Evolutionary conservation across 1,284 basidiomycete genomes (phyloP).

Genomic region (Cryptococcus amylolentus): DNA sequence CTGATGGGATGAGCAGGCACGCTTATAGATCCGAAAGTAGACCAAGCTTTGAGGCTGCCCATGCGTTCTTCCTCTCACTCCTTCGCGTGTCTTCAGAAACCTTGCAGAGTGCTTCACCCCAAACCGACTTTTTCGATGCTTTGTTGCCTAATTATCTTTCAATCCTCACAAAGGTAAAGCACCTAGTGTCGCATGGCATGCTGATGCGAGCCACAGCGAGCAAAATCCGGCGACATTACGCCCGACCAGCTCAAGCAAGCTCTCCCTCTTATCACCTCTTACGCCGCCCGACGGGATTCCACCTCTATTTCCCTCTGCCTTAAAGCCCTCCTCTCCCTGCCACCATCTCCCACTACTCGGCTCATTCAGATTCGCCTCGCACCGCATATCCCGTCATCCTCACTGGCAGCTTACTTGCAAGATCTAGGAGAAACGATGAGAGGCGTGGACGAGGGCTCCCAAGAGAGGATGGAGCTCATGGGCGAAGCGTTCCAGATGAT

Average conservation of each 20-base stretch:
- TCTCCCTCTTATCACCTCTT: slow-evolving; percentile 21
- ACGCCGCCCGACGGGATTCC: slow-evolving; percentile 16
- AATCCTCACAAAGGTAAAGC: slow-evolving; percentile 24
- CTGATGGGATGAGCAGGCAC: slow-evolving; percentile 16
- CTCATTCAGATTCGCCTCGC: slow-evolving; percentile 19
- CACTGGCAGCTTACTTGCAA: slow-evolving; percentile 27
- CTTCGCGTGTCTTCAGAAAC: slow-evolving; percentile 16
- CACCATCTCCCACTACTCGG: slow-evolving; percentile 7
- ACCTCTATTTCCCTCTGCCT: slow-evolving; percentile 6
- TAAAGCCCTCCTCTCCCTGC: slow-evolving; percentile 6
- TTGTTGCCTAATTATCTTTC: slow-evolving; percentile 21
- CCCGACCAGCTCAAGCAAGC: slow-evolving; percentile 30
- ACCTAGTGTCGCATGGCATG: no score
- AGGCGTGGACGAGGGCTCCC: slow-evolving; percentile 8
- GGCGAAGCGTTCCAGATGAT: slow-evolving; percentile 29
- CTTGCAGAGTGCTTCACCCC: slow-evolving; percentile 7
- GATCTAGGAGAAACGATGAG: slow-evolving; percentile 20
- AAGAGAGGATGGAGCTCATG: slow-evolving; percentile 23
- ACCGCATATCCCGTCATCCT: slow-evolving; percentile 12
- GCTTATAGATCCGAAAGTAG: slow-evolving; percentile 18
- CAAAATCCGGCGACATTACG: slow-evolving; percentile 18
- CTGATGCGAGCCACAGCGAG: slow-evolving; percentile 14
- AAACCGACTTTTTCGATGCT: slow-evolving; percentile 24
- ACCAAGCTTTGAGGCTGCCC: slow-evolving; percentile 35
- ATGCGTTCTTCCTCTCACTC: slow-evolving; percentile 29